Percentiles rank a stretch among this genome's conserved stretches.
Conservation (phyloP, 2,329 filamentous ascomycete species). For the Penicillium corylophilum region DNA sequence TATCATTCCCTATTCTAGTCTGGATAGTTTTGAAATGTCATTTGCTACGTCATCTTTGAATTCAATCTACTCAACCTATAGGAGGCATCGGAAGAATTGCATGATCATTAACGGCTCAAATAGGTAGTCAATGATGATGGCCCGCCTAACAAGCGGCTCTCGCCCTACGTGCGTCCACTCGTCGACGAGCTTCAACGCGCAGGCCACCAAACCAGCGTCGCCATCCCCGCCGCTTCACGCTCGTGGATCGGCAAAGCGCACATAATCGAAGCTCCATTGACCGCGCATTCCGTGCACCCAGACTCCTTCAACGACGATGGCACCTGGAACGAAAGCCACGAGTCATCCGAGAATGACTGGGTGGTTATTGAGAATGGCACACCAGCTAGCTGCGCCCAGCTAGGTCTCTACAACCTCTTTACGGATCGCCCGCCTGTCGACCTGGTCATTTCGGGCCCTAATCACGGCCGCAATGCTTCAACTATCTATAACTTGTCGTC, state of each 20-base stretch:
- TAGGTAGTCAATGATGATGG: slow-evolving; percentile 68
- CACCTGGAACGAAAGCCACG: slow-evolving; percentile 42
- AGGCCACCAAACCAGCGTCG: slow-evolving; percentile 81
- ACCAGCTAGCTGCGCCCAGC: slow-evolving; percentile 73
- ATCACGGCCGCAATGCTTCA: slow-evolving; percentile 76
- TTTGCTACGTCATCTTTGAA: neutral
- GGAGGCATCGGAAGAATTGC: too few relatives aligned
- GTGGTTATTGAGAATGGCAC: slow-evolving; percentile 70
- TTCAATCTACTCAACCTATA: neutral
- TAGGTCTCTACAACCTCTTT: slow-evolving; percentile 75
- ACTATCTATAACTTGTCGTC: slow-evolving; percentile 73
- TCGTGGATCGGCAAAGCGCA: slow-evolving; percentile 98
- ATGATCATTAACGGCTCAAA: neutral
- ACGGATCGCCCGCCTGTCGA: slow-evolving; percentile 65
- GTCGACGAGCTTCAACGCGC: slow-evolving; percentile 66
- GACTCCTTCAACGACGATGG: slow-evolving; percentile 57
- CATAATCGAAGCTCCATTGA: slow-evolving; percentile 80
- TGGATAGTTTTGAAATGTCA: neutral
- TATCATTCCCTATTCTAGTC: neutral
- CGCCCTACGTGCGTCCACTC: slow-evolving; percentile 72
- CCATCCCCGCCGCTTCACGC: slow-evolving; percentile 80
- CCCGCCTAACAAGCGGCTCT: slow-evolving; percentile 68
- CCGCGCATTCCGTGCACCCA: slow-evolving; percentile 73
- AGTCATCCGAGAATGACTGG: slow-evolving; percentile 63
- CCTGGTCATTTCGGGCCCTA: slow-evolving; percentile 72